Conservation (phyloP, 305 asterid genomes). For the Fraxinus sp. region DNA sequence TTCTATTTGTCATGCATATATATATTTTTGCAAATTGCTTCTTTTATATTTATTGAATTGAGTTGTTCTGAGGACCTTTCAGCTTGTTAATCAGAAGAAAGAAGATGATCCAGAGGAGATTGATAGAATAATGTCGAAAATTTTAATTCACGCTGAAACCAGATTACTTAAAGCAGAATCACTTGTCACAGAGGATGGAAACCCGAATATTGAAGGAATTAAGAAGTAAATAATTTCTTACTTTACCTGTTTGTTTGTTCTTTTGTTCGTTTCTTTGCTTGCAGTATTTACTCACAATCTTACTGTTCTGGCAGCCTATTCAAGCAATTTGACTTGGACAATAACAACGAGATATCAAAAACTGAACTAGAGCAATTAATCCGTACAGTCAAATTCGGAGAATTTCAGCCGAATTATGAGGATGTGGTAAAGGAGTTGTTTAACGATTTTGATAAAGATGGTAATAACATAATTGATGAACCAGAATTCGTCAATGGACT, state of each 20-base stretch:
- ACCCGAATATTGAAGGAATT: conserved; percentile 50
- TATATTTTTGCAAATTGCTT: not conserved
- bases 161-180: conserved; percentile 35
- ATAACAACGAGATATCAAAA: conserved; percentile 32
- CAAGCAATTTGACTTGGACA: conserved; percentile 41
- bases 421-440: conserved; percentile 42
- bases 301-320: conserved; percentile 44
- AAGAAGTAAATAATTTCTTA: conserved; percentile 26
- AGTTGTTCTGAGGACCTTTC: conserved; percentile 27
- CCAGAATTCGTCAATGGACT: conserved; percentile 52
- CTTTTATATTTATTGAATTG: not conserved
- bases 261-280: not conserved
- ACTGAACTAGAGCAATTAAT: conserved; percentile 42
- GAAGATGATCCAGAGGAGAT: conserved; percentile 32
- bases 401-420: conserved; percentile 32
- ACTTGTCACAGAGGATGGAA: conserved; percentile 49
- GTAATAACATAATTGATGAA: conserved; percentile 35
- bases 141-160: conserved; percentile 45
- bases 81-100: conserved; percentile 33
- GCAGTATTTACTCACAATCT: conserved; percentile 30
- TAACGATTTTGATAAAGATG: conserved; percentile 40
- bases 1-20: not conserved
- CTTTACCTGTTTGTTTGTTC: not conserved
- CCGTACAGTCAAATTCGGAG: conserved; percentile 42
- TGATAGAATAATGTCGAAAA: conserved; percentile 45